Base-by-base conservation (phyloP, 2,329 filamentous ascomycete species). In the Coniochaeta ligniaria region DNA sequence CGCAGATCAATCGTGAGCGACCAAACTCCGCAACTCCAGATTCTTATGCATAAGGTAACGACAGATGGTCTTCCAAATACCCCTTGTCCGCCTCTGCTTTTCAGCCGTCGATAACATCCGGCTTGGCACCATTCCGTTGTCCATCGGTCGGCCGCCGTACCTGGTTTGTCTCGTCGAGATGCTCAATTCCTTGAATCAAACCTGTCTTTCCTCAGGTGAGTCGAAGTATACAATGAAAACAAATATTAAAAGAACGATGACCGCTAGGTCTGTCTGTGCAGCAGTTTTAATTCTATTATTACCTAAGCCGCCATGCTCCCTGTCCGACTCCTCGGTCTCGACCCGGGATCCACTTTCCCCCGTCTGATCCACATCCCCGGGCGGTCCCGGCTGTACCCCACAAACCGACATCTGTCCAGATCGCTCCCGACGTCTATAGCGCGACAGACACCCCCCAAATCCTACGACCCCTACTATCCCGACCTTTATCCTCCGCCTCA, bases 391-490 rank as follows among this genome's bases (percentile, higher is more conserved):
- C n/a, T 22, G 8, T 43, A 4, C 47, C 47, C 47, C 47, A 52
- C 24, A 52, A 52, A 52, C 47, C 47, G 2, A 24, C 43, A 47
- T 47, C 22, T 14, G 7, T 47, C 3, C 43, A 12, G 5, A 20
- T 3, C 22, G 24, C 22, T 52, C 12, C 22, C 47, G 17, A 6
- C 2, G 38, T n/a, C 47, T 52, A 52, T 31, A 6, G 3, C 47
- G 26, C 16, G 24, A 52, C 20, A 16, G 7, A 7, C 6, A 65
- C 45, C 28, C 61, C 54, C 60, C 60, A 65, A 47, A 66, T 59
- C 14, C 38, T 60, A 3, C 64, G 62, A n/a, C 63, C 61, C 59
- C 59, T 63, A 24, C 16, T 36, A 24, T 66, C 64, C 14, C 59
- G 61, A 20, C 60, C 62, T 59, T 65, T 64, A 24, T 64, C 61